Conservation (phyloP, 2,329 filamentous ascomycete species). For the Aureobasidium sp. region DNA sequence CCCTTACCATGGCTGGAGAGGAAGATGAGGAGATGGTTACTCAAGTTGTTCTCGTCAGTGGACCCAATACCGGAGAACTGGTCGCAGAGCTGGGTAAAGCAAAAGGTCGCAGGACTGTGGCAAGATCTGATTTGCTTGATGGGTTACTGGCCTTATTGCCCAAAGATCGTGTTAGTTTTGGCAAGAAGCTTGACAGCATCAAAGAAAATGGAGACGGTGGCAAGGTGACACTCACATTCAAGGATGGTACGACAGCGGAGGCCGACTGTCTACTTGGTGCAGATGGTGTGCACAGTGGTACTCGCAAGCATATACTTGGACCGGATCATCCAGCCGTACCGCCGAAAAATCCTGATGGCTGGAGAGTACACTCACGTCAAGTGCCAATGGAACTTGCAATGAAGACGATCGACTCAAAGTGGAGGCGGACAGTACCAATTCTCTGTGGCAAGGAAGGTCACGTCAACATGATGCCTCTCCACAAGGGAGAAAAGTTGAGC, state of each 20-base stretch:
- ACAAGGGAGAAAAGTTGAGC: slow-evolving; percentile 22
- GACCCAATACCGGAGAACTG: slow-evolving; percentile 34
- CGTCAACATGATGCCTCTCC: slow-evolving; percentile 28
- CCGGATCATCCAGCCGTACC: slow-evolving; percentile 27
- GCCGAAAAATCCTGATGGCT: slow-evolving; percentile 28
- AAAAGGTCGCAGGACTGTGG: slow-evolving; percentile 33
- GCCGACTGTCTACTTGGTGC: slow-evolving; percentile 47
- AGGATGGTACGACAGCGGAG: slow-evolving; percentile 39
- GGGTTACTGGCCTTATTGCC: slow-evolving; percentile 43
- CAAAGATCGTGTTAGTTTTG: slow-evolving; percentile 36
- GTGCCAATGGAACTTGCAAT: slow-evolving; percentile 25
- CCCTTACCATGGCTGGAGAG: slow-evolving; percentile 40
- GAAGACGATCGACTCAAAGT: slow-evolving; percentile 26
- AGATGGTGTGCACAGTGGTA: slow-evolving; percentile 47
- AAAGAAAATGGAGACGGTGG: slow-evolving; percentile 26
- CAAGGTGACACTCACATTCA: slow-evolving; percentile 35
- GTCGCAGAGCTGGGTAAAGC: slow-evolving; percentile 33
- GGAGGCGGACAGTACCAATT: slow-evolving; percentile 27
- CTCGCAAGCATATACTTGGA: slow-evolving; percentile 39
- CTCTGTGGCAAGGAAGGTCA: slow-evolving; percentile 28
- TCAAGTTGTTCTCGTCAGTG: slow-evolving; percentile 29
- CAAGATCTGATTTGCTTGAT: slow-evolving; percentile 45
- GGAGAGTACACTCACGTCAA: slow-evolving; percentile 28
- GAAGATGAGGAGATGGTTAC: slow-evolving; percentile 29
- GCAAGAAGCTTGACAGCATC: slow-evolving; percentile 37